Base-by-base conservation (phyloP, 805 yeast genomes). In the Clavispora vitiphila region DNA sequence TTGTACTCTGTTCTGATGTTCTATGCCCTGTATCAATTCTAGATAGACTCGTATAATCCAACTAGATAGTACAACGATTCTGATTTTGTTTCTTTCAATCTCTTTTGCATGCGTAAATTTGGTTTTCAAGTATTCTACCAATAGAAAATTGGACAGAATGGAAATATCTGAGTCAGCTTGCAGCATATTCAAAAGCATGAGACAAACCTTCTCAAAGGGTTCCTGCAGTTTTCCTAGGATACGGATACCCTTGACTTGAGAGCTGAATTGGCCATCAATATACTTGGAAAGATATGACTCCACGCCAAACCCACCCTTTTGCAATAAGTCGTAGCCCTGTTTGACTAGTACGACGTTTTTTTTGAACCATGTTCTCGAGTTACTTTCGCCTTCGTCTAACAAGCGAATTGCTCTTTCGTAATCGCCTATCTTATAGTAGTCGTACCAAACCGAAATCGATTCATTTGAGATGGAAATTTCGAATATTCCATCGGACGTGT, bases 381-480 rank as follows among this genome's bases (percentile, higher is more conserved):
- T 25, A 4, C 29, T 38, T 2, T 19, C 25, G 7, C 35, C 29
- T 1, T 29, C 20, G 14, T 49, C 49, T 3, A 50, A 26, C 14
- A 45, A 34, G 1, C 57, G 48, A 36, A 86, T 64, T 0, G 96
- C 96, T 35, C 77, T 78, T 14, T 82, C 86, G 59, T 72, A 91
- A 42, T 76, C 35, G 1, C 53, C 54, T 34, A 43, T 12, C 21
- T 44, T 42, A 30, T 48, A 51, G 32, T 48, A 48, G 8, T 41
- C 32, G 15, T 74, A 76, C 96, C 97, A 87, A 3, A 90, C 80
- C 20, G 84, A 84, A 4, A 74, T 66, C 4, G 80, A 69, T 58
- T 91, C 97, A 54, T 83, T 75, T 26, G 73, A 73, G 10, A 86
- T 67, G 8, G 83, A 71, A 6, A 93, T 62, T 57, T 93, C 99